Percentiles rank a stretch among this genome's conserved stretches.
These are phyloP conservation scores for Gynostemma pentaphyllum DNA, from an alignment of 306 rosid species.

Conservation along the genomic window DNA sequence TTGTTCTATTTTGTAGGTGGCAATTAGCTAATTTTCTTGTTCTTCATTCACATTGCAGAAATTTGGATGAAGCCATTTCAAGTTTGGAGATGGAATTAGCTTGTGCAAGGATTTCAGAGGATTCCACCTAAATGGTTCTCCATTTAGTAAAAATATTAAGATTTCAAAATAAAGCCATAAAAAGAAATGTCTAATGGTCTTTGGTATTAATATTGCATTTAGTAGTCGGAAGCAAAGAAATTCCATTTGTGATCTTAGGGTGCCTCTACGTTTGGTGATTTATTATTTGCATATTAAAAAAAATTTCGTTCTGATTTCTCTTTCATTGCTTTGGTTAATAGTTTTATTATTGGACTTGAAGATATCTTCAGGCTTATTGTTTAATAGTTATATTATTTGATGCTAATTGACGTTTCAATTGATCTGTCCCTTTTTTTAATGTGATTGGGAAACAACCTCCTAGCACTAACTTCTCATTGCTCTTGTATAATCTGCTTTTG, in stretches of 20 bases:
- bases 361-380: no score
- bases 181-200: constrained; percentile 36
- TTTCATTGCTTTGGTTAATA: no score
- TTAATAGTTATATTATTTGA: no score
- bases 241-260: constrained; percentile 39
- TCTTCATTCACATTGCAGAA: constrained; percentile 14
- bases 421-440: no score
- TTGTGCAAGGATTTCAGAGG: constrained; percentile 35
- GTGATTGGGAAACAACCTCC: no score
- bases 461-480: no score
- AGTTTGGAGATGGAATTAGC: constrained; percentile 41
- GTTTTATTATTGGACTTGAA: no score
- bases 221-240: constrained; percentile 45
- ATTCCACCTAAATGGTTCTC: constrained; percentile 25
- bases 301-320: background rate
- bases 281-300: background rate
- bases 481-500: no score
- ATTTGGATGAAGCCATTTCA: constrained; percentile 35
- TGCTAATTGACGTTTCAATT: no score
- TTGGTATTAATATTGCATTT: constrained; percentile 41
- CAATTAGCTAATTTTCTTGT: background rate
- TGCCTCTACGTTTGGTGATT: constrained; percentile 35
- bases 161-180: constrained; percentile 15
- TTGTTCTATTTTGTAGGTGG: background rate
- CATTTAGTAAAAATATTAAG: constrained; percentile 10